phyloP scores from a whole-genome alignment of 2,329 filamentous ascomycete genomes.

The Alternaria novae-zelandiae region DNA sequence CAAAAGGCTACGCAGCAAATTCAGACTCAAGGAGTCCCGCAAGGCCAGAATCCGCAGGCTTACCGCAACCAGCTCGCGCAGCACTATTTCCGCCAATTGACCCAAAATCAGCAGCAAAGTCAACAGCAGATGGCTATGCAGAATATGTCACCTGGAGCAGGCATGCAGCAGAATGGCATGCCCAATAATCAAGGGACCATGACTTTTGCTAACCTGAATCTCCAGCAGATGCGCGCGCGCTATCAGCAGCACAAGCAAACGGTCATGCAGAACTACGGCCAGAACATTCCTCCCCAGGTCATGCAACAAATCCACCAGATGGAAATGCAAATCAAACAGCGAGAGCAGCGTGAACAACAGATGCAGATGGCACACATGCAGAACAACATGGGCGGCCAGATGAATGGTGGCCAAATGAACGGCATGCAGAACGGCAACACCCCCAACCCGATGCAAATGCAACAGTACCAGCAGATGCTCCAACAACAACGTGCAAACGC shows the following conservation, averaged over 20 bases:
- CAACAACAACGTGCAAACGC: constrained; percentile 42
- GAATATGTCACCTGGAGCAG: constrained; percentile 34
- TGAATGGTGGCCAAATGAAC: constrained; percentile 34
- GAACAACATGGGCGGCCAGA: constrained; percentile 21
- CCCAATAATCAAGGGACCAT: constrained; percentile 23
- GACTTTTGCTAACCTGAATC: constrained; percentile 35
- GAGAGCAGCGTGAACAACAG: constrained; percentile 29
- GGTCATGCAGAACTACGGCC: constrained; percentile 30
- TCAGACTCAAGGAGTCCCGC: constrained; percentile 40
- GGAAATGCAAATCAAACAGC: constrained; percentile 33
- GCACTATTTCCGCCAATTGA: constrained; percentile 30
- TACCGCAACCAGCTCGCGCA: constrained; percentile 39
- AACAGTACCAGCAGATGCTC: constrained; percentile 43
- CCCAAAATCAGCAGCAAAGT: constrained; percentile 34
- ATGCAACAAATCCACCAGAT: constrained; percentile 38
- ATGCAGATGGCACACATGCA: constrained; percentile 27
- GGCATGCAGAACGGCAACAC: constrained; percentile 26
- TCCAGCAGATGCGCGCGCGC: constrained; percentile 33
- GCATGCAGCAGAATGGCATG: constrained; percentile 29
- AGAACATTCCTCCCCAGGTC: constrained; percentile 35
- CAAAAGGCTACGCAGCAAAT: constrained; percentile 42
- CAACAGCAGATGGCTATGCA: constrained; percentile 37
- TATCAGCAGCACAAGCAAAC: constrained; percentile 34
- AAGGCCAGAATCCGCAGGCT: constrained; percentile 31
- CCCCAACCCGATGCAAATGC: constrained; percentile 39